Percentiles rank a stretch among this genome's conserved stretches.
These are phyloP conservation scores for Ophiostoma triangulosporum DNA, from an alignment of 2,329 filamentous ascomycete species.

Conservation along the genomic window DNA sequence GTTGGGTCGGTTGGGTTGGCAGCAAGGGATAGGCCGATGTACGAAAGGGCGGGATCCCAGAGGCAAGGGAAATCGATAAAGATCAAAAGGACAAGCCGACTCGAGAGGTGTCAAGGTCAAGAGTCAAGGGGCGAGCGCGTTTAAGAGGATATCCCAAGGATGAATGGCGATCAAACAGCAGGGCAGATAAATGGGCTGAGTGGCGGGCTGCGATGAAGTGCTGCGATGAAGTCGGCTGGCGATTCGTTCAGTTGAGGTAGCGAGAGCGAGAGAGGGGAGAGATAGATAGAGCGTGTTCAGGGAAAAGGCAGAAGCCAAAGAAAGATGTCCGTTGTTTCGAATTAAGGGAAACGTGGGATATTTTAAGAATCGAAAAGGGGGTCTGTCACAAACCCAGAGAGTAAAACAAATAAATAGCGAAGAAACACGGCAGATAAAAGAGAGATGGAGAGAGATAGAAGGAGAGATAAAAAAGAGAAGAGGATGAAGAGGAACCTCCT, in stretches of 20 bases:
- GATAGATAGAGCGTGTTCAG: background rate
- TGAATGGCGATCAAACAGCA: slow-evolving; percentile 21
- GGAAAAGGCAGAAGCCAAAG: background rate
- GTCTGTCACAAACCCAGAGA: slow-evolving; percentile 20
- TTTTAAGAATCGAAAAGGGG: slow-evolving; percentile 22
- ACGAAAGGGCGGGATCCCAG: background rate
- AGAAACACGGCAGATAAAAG: slow-evolving; percentile 1
- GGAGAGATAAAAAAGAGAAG: slow-evolving; percentile 2
- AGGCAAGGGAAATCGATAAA: background rate
- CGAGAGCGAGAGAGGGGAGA: slow-evolving; percentile 9
- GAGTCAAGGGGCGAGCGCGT: slow-evolving; percentile 2
- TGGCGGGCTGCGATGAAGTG: background rate
- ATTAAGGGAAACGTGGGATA: slow-evolving; percentile 2
- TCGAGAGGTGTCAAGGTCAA: background rate
- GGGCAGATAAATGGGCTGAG: slow-evolving; percentile 18
- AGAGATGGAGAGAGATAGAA: slow-evolving; percentile 1
- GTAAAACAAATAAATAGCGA: slow-evolving; percentile 3
- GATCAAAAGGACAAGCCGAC: too few relatives aligned
- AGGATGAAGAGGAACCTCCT: background rate
- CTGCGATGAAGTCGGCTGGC: slow-evolving; percentile 8
- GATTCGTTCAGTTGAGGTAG: background rate
- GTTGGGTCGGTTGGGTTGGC: background rate
- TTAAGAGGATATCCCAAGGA: slow-evolving; percentile 14
- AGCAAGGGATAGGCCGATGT: background rate
- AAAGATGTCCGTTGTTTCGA: slow-evolving; percentile 8